Conservation (phyloP, 2,329 filamentous ascomycete species). For the Tricladium varicosporioides region DNA sequence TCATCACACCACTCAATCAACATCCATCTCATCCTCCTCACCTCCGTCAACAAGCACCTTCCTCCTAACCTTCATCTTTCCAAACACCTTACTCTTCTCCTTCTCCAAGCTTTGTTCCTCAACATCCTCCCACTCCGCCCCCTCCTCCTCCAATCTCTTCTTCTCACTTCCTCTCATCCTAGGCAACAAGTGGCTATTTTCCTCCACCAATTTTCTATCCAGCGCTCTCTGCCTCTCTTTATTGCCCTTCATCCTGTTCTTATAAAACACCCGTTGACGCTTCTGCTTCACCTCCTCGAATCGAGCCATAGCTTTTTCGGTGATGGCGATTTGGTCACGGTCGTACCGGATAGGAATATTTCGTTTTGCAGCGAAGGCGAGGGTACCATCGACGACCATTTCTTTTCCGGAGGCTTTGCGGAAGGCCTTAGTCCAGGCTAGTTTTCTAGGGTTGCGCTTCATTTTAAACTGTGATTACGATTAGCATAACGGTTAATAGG, state of each 20-base stretch:
- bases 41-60: conserved; percentile 38
- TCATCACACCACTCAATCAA: conserved; percentile 35
- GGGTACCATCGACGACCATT: conserved; percentile 90
- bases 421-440: conserved; percentile 96
- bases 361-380: conserved; percentile 87
- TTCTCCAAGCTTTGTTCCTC: conserved; percentile 36
- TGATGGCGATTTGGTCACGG: conserved; percentile 83
- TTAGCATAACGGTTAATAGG: neutral
- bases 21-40: conserved; percentile 49
- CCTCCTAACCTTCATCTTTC: conserved; percentile 41
- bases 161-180: conserved; percentile 64
- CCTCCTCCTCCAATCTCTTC: conserved; percentile 54
- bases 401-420: conserved; percentile 79
- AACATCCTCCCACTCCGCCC: conserved; percentile 45
- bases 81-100: conserved; percentile 37
- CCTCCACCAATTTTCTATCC: conserved; percentile 83
- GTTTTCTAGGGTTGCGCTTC: conserved; percentile 96
- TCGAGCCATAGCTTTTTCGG: conserved; percentile 87
- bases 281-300: conserved; percentile 80
- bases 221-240: conserved; percentile 74
- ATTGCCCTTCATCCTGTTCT: conserved; percentile 89
- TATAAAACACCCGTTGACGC: conserved; percentile 90
- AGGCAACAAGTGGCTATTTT: conserved; percentile 90
- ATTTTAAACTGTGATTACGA: conserved; percentile 70
- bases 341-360: conserved; percentile 96